Evolutionary conservation across 2,329 filamentous ascomycete genomes (phyloP), one percentile per base, ranked within the genome.

Genomic region (Fonsecaea nubica): DNA sequence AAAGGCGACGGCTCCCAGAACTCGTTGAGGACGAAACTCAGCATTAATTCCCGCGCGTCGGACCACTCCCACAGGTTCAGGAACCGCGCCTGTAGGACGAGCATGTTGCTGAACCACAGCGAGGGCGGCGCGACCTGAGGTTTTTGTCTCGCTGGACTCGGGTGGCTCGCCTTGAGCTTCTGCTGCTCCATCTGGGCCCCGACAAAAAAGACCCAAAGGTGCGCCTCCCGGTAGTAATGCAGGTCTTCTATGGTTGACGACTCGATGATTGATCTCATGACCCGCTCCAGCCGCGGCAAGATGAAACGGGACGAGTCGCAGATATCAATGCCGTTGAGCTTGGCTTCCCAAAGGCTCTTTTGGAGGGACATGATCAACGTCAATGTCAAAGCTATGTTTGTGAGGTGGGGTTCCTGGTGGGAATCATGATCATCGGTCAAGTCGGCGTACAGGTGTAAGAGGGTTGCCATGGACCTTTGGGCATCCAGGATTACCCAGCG

Each of bases 281-380:
- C 18, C 12, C 18, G 18, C 45, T 50, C 45, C 45, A 50, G 25
- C 21, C 45, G 45, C 10, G 45, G 45, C 18, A 50, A 3, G 21
- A 50, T 25, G 8, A 25, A 18, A 1, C 45, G 45, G 15, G 18
- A 25, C 13, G 45, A 50, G 21, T 50, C 45, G n/a, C 45, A 50
- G 45, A 50, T 50, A 25, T 50, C 45, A 12, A 9, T 4, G 45
- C 45, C 45, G 18, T 50, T 25, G 45, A 50, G 18, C 4, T 12
- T 10, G 2, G 45, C 45, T 2, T 50, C 45, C 45, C 45, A 50
- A 6, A 50, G 21, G 45, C 45, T 50, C 45, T 50, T 50, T 50
- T 50, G 45, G 18, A 25, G 18, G 45, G 45, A 21, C 45, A 50
- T 50, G 45, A 50, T 50, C 45, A 50, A 50, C 18, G 45, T 25